phyloP scores from a whole-genome alignment of 352 stramenopile species.

The Hyaloperonospora arabidopsidis region DNA sequence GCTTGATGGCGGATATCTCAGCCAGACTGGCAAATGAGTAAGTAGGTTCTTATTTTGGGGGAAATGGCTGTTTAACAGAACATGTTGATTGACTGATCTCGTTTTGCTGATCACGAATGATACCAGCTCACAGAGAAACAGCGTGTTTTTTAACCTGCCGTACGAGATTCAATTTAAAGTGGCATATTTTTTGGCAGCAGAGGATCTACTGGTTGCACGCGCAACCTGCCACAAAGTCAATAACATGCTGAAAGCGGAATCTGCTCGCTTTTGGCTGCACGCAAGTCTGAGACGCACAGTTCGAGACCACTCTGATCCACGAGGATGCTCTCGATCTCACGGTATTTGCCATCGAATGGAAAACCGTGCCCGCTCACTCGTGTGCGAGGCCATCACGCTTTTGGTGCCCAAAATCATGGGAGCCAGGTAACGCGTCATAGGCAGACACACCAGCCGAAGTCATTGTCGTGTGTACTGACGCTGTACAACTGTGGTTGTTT shows the following conservation, averaged over 20 bases:
- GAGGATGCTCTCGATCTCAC: constrained; percentile 44
- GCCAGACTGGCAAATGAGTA: constrained; percentile 39
- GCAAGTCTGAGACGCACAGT: constrained; percentile 65
- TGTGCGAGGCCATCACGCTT: constrained; percentile 72
- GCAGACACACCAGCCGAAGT: not conserved
- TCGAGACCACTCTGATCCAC: constrained; percentile 38
- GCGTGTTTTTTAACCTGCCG: constrained; percentile 56
- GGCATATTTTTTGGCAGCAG: constrained; percentile 57
- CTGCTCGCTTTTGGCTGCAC: constrained; percentile 77
- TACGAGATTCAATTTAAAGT: constrained; percentile 81
- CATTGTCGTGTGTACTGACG: not conserved
- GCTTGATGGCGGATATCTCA: constrained; percentile 45
- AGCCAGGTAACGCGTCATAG: constrained; percentile 25
- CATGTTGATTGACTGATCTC: constrained; percentile 3
- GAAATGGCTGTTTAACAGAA: not conserved
- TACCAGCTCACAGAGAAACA: constrained; percentile 52
- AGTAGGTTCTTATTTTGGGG: constrained; percentile 13
- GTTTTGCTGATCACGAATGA: constrained; percentile 1
- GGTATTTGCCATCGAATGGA: constrained; percentile 38
- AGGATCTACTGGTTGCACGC: constrained; percentile 69
- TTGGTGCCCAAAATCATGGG: constrained; percentile 71
- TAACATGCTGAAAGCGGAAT: constrained; percentile 75
- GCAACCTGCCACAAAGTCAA: constrained; percentile 78
- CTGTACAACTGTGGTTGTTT: constrained; percentile 1
- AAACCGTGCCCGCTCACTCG: constrained; percentile 54